Percentiles rank a stretch among this genome's conserved stretches.
Evolutionary conservation across 106 monocot species (phyloP).

Genomic region (Posidonia australis): DNA sequence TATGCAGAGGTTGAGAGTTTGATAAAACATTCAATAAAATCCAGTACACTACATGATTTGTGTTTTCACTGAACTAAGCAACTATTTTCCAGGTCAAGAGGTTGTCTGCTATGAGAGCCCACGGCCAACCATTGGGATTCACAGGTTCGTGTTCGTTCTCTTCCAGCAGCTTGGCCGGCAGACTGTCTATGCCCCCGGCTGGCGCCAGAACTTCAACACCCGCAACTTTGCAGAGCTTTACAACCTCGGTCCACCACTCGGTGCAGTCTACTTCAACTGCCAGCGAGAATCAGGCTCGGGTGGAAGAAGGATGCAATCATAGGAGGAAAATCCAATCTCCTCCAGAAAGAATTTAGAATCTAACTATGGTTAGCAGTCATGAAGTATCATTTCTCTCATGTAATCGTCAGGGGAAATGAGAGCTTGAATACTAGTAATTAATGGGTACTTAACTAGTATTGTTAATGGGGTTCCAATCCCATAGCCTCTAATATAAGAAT

Average conservation of each 20-base stretch:
- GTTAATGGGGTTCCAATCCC: too few species aligned
- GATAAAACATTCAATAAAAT: background rate
- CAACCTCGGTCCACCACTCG: slow-evolving; percentile 25
- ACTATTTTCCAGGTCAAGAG: slow-evolving; percentile 37
- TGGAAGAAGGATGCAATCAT: slow-evolving; percentile 13
- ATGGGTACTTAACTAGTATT: too few species aligned
- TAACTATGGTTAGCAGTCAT: too few species aligned
- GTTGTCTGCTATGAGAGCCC: slow-evolving; percentile 72
- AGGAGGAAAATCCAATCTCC: too few species aligned
- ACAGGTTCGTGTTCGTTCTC: slow-evolving; percentile 62
- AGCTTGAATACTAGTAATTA: too few species aligned
- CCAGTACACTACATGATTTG: background rate
- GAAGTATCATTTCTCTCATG: too few species aligned
- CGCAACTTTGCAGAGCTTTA: slow-evolving; percentile 19
- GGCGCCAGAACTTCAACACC: slow-evolving; percentile 42
- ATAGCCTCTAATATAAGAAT: too few species aligned
- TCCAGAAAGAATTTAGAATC: background rate
- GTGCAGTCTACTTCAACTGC: slow-evolving; percentile 28
- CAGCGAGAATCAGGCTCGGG: slow-evolving; percentile 22
- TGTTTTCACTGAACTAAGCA: slow-evolving; percentile 1
- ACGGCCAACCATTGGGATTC: slow-evolving; percentile 54
- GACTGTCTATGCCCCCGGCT: slow-evolving; percentile 39
- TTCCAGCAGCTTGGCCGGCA: slow-evolving; percentile 55
- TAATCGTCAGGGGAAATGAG: too few species aligned
- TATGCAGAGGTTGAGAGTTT: background rate